These are phyloP conservation scores for Flaveria linearis DNA, from an alignment of 129 eudicot genomes.

Conservation along the genomic window DNA sequence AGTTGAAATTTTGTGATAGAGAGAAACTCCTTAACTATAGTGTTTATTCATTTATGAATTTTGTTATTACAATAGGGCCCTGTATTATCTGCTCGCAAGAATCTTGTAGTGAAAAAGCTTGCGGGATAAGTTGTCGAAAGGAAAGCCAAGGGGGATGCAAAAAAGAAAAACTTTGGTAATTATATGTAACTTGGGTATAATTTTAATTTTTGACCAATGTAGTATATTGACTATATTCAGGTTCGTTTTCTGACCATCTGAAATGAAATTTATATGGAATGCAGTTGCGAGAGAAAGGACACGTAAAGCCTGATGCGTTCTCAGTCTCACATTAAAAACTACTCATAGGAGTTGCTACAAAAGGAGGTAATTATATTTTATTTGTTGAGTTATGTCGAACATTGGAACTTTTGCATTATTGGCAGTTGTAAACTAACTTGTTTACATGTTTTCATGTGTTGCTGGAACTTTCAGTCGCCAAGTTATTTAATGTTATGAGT, in stretches of 20 bases:
- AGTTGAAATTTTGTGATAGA: neutral
- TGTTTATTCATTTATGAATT: neutral
- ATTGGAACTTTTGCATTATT: slow-evolving; percentile 16
- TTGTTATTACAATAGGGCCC: slow-evolving; percentile 65
- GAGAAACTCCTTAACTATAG: no score
- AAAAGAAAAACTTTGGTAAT: slow-evolving; percentile 79
- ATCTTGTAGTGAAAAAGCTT: slow-evolving; percentile 67
- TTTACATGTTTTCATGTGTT: slow-evolving; percentile 25
- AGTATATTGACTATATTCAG: neutral
- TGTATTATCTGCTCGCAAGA: slow-evolving; percentile 38
- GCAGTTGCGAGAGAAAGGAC: slow-evolving; percentile 82
- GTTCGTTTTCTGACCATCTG: neutral
- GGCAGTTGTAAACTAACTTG: slow-evolving; percentile 24
- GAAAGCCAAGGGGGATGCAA: slow-evolving; percentile 78
- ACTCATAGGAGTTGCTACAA: slow-evolving; percentile 78
- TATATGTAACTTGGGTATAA: slow-evolving; percentile 2
- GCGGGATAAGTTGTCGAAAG: slow-evolving; percentile 42
- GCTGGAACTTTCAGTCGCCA: slow-evolving; percentile 53
- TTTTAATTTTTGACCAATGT: neutral
- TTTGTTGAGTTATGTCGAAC: neutral
- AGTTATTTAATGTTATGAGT: slow-evolving; percentile 92
- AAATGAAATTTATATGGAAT: slow-evolving; percentile 20
- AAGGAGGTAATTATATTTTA: slow-evolving; percentile 67
- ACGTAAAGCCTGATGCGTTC: slow-evolving; percentile 75
- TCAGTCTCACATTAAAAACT: slow-evolving; percentile 73